Evolutionary conservation across 2,329 filamentous ascomycete species (phyloP).

Genomic region (Chalara sp.): DNA sequence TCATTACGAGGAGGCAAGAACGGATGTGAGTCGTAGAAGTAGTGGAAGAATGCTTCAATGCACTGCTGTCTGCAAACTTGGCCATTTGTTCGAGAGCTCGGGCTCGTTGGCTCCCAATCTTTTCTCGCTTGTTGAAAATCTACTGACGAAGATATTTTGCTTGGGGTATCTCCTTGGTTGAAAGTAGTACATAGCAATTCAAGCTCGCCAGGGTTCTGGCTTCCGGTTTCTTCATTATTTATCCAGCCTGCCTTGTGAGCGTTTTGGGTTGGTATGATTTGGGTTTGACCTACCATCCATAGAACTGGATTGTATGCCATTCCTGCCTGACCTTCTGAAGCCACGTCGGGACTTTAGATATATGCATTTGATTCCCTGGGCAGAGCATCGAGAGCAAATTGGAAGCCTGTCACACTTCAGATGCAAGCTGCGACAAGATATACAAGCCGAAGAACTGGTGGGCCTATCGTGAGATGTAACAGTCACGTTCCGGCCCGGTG

Average conservation of each 20-base stretch:
- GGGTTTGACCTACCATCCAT: constrained; percentile 14
- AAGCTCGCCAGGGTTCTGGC: not conserved
- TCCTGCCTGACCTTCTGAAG: constrained; percentile 59
- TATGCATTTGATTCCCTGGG: constrained; percentile 54
- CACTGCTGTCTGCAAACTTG: constrained; percentile 8
- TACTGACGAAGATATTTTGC: not conserved
- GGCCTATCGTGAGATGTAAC: not conserved
- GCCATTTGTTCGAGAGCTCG: constrained; percentile 16
- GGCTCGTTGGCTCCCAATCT: not conserved
- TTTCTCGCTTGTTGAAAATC: not conserved
- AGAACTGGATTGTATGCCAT: constrained; percentile 28
- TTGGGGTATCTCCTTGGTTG: not conserved
- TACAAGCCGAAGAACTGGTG: constrained; percentile 12
- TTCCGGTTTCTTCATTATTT: not conserved
- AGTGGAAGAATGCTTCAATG: constrained; percentile 17
- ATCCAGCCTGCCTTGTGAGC: not conserved
- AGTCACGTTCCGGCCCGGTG: not conserved
- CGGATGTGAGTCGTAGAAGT: constrained; percentile 15
- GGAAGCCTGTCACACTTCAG: constrained; percentile 67
- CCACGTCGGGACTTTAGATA: constrained; percentile 70
- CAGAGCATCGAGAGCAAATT: constrained; percentile 61
- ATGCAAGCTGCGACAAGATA: constrained; percentile 40
- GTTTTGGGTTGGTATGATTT: not conserved
- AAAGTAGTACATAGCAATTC: not conserved
- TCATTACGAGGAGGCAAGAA: constrained; percentile 15